phyloP scores from a whole-genome alignment of 1,284 basidiomycete genomes.

The Uromyces viciae-fabae region DNA sequence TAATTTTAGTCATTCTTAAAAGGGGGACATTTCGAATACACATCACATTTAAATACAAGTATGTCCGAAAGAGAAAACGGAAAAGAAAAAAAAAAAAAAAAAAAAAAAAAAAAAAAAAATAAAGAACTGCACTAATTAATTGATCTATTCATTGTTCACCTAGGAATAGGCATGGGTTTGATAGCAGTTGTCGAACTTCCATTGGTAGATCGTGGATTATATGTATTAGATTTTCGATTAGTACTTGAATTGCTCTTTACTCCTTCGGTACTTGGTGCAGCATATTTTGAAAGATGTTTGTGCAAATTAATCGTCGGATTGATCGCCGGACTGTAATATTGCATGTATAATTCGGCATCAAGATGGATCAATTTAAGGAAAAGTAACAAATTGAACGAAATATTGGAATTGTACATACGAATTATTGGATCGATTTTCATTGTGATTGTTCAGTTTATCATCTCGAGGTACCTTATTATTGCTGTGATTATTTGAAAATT shows the following conservation, averaged over 20 bases:
- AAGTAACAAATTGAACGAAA: not conserved
- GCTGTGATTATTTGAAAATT: not conserved
- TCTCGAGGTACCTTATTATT: not conserved
- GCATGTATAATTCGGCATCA: not conserved
- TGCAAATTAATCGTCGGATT: slow-evolving; percentile 5
- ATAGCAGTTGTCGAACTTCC: not conserved
- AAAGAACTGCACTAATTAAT: too few relatives aligned
- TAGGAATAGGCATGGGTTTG: slow-evolving; percentile 18
- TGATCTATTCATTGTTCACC: too few relatives aligned
- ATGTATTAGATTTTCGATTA: not conserved
- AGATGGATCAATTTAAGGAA: not conserved
- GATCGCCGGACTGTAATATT: not conserved
- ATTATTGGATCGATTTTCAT: not conserved
- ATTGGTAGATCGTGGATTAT: not conserved
- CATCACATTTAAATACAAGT: too few relatives aligned
- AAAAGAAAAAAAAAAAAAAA: too few relatives aligned
- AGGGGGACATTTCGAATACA: too few relatives aligned
- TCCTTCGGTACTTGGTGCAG: not conserved
- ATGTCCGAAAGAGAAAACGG: too few relatives aligned
- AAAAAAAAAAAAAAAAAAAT: too few relatives aligned
- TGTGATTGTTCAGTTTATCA: not conserved
- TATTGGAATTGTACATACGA: not conserved
- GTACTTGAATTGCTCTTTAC: not conserved
- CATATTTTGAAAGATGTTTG: slow-evolving; percentile 12
- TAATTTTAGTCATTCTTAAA: too few relatives aligned